Conservation (phyloP, 2,329 filamentous ascomycete genomes). For the Epichloe sylvatica region DNA sequence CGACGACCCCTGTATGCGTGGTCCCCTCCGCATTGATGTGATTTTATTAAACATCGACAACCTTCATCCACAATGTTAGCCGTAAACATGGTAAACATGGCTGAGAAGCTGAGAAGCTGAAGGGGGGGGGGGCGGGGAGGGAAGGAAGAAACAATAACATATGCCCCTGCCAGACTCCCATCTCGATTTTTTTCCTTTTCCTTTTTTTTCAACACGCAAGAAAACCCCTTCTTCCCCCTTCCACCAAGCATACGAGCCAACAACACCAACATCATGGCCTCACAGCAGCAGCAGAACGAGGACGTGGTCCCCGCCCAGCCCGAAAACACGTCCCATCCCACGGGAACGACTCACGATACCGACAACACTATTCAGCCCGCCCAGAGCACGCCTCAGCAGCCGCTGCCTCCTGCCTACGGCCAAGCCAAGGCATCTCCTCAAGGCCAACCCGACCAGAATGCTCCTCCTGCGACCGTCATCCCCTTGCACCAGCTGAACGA, state of each 20-base stretch:
- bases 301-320: background rate
- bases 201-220: no score
- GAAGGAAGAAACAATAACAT: no score
- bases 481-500: constrained; percentile 14
- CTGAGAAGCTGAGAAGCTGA: no score
- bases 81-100: no score
- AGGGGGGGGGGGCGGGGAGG: no score
- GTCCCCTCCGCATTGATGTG: no score
- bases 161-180: no score
- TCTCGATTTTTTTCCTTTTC: no score
- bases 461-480: background rate
- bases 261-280: background rate
- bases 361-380: background rate
- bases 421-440: background rate
- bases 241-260: background rate
- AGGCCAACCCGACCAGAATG: background rate
- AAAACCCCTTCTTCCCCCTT: background rate
- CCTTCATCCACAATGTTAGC: no score
- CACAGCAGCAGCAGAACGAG: background rate
- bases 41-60: no score
- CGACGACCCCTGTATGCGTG: no score
- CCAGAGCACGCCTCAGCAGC: background rate
- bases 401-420: constrained; percentile 1
- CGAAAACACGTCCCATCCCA: background rate
- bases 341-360: background rate